Evolutionary conservation across 257 asterid species (phyloP).

Genomic region (Gentiana dahurica): DNA sequence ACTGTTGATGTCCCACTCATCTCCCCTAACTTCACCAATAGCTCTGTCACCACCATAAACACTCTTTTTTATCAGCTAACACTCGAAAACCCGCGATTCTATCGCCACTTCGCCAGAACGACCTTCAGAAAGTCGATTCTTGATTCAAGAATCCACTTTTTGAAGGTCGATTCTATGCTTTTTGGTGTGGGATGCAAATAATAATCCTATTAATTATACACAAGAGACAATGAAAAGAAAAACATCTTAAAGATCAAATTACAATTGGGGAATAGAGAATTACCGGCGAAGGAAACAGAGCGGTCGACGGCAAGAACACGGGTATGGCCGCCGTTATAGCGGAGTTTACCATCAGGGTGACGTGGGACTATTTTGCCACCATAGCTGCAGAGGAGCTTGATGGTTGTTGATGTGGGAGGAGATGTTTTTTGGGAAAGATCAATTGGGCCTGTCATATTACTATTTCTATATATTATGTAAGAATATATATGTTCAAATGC

Average conservation of each 20-base stretch:
- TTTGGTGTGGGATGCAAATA: no score
- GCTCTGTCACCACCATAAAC: constrained; percentile 25
- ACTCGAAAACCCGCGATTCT: no score
- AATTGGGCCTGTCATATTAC: constrained; percentile 41
- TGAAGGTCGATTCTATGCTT: no score
- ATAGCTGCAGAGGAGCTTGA: constrained; percentile 71
- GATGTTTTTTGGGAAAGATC: constrained; percentile 17
- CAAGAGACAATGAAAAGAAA: neutral
- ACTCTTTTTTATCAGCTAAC: no score
- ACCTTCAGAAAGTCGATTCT: no score
- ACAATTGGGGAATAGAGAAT: constrained; percentile 2
- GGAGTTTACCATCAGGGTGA: constrained; percentile 79
- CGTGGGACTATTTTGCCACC: constrained; percentile 94
- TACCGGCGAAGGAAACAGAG: constrained; percentile 57
- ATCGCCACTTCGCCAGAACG: no score
- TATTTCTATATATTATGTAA: constrained; percentile 2
- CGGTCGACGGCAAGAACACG: constrained; percentile 69
- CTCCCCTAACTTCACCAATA: constrained; percentile 51
- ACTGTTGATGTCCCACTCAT: constrained; percentile 50
- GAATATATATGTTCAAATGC: constrained; percentile 11
- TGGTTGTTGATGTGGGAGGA: constrained; percentile 7
- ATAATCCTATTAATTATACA: neutral
- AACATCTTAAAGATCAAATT: no score
- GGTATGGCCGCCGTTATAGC: constrained; percentile 81
- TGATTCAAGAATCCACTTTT: no score